Conservation (phyloP, 2,329 filamentous ascomycete genomes). For the Trichoderma sp. region DNA sequence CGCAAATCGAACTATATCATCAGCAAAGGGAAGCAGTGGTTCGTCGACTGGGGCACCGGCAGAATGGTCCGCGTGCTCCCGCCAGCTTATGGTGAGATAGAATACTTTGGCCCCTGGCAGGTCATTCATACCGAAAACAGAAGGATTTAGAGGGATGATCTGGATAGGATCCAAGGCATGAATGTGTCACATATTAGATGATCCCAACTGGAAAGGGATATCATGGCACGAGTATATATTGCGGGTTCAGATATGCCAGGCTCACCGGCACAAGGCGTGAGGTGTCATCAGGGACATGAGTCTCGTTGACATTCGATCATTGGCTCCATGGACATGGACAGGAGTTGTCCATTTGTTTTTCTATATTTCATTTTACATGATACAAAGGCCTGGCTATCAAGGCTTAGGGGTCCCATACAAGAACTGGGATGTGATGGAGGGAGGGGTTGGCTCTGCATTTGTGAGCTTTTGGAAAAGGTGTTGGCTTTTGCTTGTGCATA, state of each 20-base stretch:
- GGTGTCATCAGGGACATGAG: background rate
- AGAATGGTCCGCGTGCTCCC: slow-evolving; percentile 55
- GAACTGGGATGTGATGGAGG: background rate
- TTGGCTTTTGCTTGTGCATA: slow-evolving; percentile 12
- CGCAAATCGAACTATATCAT: slow-evolving; percentile 61
- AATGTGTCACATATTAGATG: background rate
- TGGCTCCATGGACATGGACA: background rate
- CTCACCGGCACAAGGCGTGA: background rate
- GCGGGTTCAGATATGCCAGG: background rate
- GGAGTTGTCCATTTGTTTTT: background rate
- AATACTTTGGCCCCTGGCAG: slow-evolving; percentile 53
- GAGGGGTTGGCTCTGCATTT: background rate
- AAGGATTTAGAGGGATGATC: slow-evolving; percentile 38
- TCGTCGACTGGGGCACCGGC: slow-evolving; percentile 60
- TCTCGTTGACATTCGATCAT: background rate
- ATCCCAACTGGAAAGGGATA: background rate
- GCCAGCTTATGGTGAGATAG: slow-evolving; percentile 55
- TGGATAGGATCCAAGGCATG: background rate
- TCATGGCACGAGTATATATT: background rate
- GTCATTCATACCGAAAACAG: slow-evolving; percentile 52
- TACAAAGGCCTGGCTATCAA: background rate
- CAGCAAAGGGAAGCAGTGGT: slow-evolving; percentile 58
- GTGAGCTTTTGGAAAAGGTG: background rate
- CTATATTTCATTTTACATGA: background rate
- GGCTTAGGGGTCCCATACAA: background rate